Percentiles rank a stretch among this genome's conserved stretches.
Evolutionary conservation across 2,329 filamentous ascomycete genomes (phyloP).

Genomic region (Fusarium zealandicum): DNA sequence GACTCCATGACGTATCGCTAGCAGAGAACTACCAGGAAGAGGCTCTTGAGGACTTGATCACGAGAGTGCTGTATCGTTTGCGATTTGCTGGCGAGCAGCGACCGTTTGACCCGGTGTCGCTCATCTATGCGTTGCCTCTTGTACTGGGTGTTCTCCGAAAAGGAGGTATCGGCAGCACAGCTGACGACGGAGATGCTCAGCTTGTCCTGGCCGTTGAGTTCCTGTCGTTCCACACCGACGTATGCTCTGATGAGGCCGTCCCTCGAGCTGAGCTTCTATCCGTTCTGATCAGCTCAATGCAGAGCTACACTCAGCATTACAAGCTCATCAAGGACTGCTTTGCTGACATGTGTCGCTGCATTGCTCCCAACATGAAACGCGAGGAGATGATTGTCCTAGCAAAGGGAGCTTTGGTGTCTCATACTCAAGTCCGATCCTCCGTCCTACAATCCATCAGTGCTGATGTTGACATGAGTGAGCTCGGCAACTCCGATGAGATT

Average conservation of each 20-base stretch:
- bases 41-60: conserved; percentile 83
- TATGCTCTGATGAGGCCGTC: conserved; percentile 76
- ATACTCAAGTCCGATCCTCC: conserved; percentile 81
- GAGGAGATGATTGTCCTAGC: conserved; percentile 80
- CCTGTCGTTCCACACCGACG: conserved; percentile 84
- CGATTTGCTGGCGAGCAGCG: conserved; percentile 91
- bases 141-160: conserved; percentile 79
- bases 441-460: conserved; percentile 89
- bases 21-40: conserved; percentile 77
- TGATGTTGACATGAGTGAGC: conserved; percentile 89
- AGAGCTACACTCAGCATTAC: conserved; percentile 89
- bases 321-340: conserved; percentile 94
- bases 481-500: conserved; percentile 86
- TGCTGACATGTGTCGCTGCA: conserved; percentile 81
- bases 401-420: conserved; percentile 78
- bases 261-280: conserved; percentile 78
- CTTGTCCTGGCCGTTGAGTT: conserved; percentile 89
- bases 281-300: conserved; percentile 81
- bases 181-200: conserved; percentile 88
- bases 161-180: conserved; percentile 75
- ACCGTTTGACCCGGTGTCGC: conserved; percentile 87
- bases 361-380: conserved; percentile 79
- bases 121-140: conserved; percentile 87
- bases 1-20: conserved; percentile 78
- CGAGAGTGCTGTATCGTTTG: conserved; percentile 87